A percentile compares a stretch with the other conserved stretches of the same genome.
Evolutionary conservation across 345 rosid species (phyloP).

Genomic region (Punica granatum): DNA sequence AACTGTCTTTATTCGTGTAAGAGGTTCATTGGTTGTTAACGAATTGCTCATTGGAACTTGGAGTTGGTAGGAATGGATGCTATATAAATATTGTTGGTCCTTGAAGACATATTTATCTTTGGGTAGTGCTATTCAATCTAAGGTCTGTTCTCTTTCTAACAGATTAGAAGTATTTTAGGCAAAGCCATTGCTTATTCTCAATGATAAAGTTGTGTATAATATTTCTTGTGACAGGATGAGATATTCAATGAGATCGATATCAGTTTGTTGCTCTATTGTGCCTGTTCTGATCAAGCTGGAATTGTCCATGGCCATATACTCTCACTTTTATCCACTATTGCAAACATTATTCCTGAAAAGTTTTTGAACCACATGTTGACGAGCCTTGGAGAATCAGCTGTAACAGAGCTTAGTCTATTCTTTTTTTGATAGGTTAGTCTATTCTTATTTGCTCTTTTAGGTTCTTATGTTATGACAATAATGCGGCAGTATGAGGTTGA

Average conservation of each 20-base stretch:
- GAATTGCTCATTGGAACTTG: too few species aligned
- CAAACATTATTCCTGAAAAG: conserved; percentile 53
- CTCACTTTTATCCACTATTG: conserved; percentile 49
- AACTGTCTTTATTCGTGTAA: too few species aligned
- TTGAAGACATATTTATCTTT: conserved; percentile 59
- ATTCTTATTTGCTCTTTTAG: not conserved
- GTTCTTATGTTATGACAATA: not conserved
- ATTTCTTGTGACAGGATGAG: conserved; percentile 42
- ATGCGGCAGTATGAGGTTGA: not conserved
- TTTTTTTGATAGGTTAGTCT: too few species aligned
- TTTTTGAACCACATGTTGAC: conserved; percentile 59
- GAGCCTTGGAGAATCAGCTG: conserved; percentile 69
- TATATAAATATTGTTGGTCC: conserved; percentile 27
- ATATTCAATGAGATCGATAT: conserved; percentile 35
- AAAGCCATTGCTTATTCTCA: not conserved
- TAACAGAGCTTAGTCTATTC: conserved; percentile 81
- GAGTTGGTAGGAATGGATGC: too few species aligned
- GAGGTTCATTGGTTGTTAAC: too few species aligned
- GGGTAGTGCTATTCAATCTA: conserved; percentile 19
- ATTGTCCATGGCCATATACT: conserved; percentile 59
- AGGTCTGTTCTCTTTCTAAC: conserved; percentile 37
- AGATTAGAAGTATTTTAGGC: conserved; percentile 7
- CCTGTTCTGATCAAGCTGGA: conserved; percentile 49
- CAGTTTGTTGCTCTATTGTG: conserved; percentile 56
- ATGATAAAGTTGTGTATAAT: conserved; percentile 4